A percentile compares a stretch with the other conserved stretches of the same genome.
Conservation (phyloP, 805 yeast genomes). For the Peterozyma toletana region DNA sequence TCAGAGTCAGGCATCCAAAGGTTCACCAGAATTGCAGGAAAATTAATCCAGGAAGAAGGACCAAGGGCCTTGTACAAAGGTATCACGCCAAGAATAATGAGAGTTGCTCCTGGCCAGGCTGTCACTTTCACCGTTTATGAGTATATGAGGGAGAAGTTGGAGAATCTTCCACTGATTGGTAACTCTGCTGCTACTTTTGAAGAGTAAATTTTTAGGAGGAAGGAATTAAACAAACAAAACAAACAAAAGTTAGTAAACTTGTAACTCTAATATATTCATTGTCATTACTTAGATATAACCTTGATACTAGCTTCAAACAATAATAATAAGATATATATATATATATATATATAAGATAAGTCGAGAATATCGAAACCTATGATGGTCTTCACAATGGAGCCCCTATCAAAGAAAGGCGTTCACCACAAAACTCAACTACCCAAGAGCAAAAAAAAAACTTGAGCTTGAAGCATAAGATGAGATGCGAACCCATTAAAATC, state of each 20-base stretch:
- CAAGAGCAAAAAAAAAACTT: background rate
- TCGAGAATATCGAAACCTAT: too few relatives aligned
- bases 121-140: conserved; percentile 97
- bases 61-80: conserved; percentile 87
- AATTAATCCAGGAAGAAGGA: conserved; percentile 85
- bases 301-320: too few relatives aligned
- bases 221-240: background rate
- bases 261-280: background rate
- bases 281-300: background rate
- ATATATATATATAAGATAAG: too few relatives aligned
- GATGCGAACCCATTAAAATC: background rate
- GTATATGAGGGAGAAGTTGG: conserved; percentile 66
- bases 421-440: background rate
- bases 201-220: background rate
- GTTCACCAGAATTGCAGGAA: conserved; percentile 73
- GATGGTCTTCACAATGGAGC: too few relatives aligned
- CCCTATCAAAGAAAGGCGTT: too few relatives aligned
- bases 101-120: conserved; percentile 99
- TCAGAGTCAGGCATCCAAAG: conserved; percentile 64
- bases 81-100: conserved; percentile 96
- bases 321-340: background rate
- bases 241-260: background rate
- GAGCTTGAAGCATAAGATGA: background rate
- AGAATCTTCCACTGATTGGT: conserved; percentile 22
- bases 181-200: conserved; percentile 8